Evolutionary conservation across 306 rosid genomes (phyloP).

Genomic region (Vigna reflexopilosa): DNA sequence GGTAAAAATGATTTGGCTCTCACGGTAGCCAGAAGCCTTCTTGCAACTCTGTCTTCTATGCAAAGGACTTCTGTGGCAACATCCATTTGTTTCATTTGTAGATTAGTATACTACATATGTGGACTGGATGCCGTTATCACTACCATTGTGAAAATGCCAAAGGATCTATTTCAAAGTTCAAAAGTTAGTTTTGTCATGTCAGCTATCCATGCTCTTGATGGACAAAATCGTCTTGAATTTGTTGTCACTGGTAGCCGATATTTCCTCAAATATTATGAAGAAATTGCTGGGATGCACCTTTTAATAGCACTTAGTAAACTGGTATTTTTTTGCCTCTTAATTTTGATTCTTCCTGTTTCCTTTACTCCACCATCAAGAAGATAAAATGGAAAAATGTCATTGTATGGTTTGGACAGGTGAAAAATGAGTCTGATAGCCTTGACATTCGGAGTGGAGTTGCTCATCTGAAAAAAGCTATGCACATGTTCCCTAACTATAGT

Average conservation of each 20-base stretch:
- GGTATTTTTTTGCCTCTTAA: constrained; percentile 55
- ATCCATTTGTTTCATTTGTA: constrained; percentile 73
- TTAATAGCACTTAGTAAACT: constrained; percentile 85
- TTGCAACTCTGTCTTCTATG: constrained; percentile 64
- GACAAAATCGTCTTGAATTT: constrained; percentile 61
- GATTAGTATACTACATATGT: constrained; percentile 68
- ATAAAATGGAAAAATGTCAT: neutral
- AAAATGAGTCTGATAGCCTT: constrained; percentile 60
- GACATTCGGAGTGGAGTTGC: constrained; percentile 72
- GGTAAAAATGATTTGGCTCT: constrained; percentile 74
- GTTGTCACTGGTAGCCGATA: constrained; percentile 63
- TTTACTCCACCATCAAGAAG: constrained; percentile 6
- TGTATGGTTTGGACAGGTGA: constrained; percentile 60
- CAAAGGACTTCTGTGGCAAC: constrained; percentile 56
- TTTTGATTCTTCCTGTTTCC: constrained; percentile 19
- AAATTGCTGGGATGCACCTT: constrained; percentile 74
- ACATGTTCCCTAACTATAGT: constrained; percentile 79
- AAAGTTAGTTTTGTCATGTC: constrained; percentile 74
- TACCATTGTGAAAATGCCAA: constrained; percentile 78
- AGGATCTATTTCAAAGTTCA: constrained; percentile 73
- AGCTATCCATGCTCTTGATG: constrained; percentile 82
- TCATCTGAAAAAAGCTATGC: constrained; percentile 80
- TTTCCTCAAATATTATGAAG: constrained; percentile 68
- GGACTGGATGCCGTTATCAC: constrained; percentile 73
- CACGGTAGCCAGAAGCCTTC: constrained; percentile 63